phyloP scores from a whole-genome alignment of 2,329 filamentous ascomycete species.

The Sordariomycetes sp. region DNA sequence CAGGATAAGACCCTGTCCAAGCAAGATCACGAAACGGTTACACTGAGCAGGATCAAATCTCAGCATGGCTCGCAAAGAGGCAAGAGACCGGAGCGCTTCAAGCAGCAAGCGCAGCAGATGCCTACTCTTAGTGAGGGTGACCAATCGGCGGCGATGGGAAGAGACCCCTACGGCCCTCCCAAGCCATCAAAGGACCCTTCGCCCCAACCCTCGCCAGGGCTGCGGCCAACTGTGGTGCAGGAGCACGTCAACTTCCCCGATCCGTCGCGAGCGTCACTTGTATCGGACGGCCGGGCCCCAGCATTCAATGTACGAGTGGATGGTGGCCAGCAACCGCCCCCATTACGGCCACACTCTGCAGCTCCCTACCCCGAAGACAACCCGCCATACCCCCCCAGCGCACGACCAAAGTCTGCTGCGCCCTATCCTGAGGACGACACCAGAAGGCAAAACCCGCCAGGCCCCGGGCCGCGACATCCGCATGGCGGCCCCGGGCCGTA shows the following conservation, averaged over 20 bases:
- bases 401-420: constrained; percentile 34
- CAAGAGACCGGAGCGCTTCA: constrained; percentile 50
- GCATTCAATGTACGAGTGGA: constrained; percentile 44
- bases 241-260: constrained; percentile 37
- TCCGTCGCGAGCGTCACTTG: constrained; percentile 29
- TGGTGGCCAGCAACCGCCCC: constrained; percentile 12
- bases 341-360: constrained; percentile 40
- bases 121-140: constrained; percentile 38
- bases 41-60: constrained; percentile 79
- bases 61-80: constrained; percentile 63
- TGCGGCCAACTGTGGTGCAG: constrained; percentile 24
- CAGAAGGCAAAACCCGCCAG: constrained; percentile 11
- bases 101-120: constrained; percentile 36
- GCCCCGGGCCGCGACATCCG: background rate
- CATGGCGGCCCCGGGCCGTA: constrained; percentile 37
- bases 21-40: constrained; percentile 86
- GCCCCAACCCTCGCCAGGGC: constrained; percentile 31
- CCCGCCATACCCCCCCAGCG: constrained; percentile 39
- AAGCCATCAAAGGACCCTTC: constrained; percentile 20
- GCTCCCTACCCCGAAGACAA: constrained; percentile 67
- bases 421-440: constrained; percentile 47
- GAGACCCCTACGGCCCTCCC: constrained; percentile 7
- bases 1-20: constrained; percentile 79
- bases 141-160: constrained; percentile 6
- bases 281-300: constrained; percentile 12